Conservation (phyloP, 352 stramenopile genomes). For the Globisporangium recalcitrans region DNA sequence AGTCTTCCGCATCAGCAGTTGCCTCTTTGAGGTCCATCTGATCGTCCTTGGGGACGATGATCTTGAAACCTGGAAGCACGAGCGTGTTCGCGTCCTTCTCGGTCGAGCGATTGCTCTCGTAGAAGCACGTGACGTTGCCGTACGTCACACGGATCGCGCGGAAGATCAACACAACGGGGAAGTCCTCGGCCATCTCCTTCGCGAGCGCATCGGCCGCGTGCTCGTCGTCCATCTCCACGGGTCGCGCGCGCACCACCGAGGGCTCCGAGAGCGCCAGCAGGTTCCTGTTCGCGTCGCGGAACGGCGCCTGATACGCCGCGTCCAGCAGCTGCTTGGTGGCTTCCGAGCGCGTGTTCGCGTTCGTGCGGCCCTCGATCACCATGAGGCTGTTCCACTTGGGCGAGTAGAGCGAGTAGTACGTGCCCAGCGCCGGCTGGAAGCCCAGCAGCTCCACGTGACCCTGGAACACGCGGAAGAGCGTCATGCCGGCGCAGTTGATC, state of each 20-base stretch:
- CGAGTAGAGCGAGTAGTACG: conserved; percentile 79
- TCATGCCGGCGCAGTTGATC: conserved; percentile 73
- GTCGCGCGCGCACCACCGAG: conserved; percentile 1
- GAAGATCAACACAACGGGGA: conserved; percentile 72
- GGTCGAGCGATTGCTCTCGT: conserved; percentile 31
- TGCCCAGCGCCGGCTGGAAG: conserved; percentile 55
- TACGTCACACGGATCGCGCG: conserved; percentile 55
- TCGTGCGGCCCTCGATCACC: conserved; percentile 38
- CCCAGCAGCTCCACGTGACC: conserved; percentile 66
- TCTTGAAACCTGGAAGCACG: conserved; percentile 79
- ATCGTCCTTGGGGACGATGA: conserved; percentile 57
- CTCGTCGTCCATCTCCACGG: conserved; percentile 62
- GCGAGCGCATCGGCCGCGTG: conserved; percentile 63
- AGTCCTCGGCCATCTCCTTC: conserved; percentile 48
- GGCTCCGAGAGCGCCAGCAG: conserved; percentile 48
- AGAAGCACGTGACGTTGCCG: conserved; percentile 76
- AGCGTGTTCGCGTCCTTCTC: conserved; percentile 18
- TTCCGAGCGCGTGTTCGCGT: conserved; percentile 16
- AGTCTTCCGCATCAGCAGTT: neutral
- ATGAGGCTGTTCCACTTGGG: conserved; percentile 78
- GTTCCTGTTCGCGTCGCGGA: conserved; percentile 34
- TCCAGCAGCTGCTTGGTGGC: conserved; percentile 16
- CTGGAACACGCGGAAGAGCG: conserved; percentile 76
- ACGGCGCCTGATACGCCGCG: conserved; percentile 49
- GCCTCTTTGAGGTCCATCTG: conserved; percentile 20